Evolutionary conservation across 306 rosid species (phyloP), one percentile per base, ranked within the genome.

Genomic region (Nissolia schottii): DNA sequence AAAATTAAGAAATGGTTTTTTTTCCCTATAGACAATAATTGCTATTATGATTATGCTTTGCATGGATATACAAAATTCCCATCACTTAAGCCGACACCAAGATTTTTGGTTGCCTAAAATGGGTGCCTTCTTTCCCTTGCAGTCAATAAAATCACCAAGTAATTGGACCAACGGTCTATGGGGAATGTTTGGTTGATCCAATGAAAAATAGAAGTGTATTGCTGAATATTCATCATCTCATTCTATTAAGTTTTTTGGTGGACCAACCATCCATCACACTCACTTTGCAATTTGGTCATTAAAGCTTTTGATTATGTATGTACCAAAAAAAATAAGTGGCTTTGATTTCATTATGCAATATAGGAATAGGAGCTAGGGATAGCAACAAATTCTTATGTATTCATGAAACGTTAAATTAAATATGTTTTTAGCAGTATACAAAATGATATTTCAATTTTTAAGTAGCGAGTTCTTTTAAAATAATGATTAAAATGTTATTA

Each of bases 51-150:
- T 79, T 79, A 71, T 83, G 79, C 61, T 67, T 73, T 3, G 27
- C 67, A 67, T 56, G 55, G 43, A 65, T 68, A 80, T 77, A 68
- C 69, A 69, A 69, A 65, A 85, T 76, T 73, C 41, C 80, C 86
- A 60, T 65, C 50, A 82, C 68, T 70, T 76, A 73, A 75, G 82
- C 77, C 78, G 82, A 82, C 82, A 82, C 55, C 1, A 75, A 84
- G 78, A 78, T 72, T 68, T 79, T 41, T 79, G 62, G 92, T 74
- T 73, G 71, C 79, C 85, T 64, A 80, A 79, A 75, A 78, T 43
- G 58, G 79, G 73, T 46, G 80, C 79, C 79, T 65, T 12, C 38
- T 75, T 83, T 81, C 75, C 53, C 24, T 77, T 54, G 65, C 43
- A 62, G 82, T 76, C 78, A 83, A 87, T 71, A 71, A 76, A 65